Evolutionary conservation across 306 rosid species (phyloP).

Genomic region (Cicer judaicum): DNA sequence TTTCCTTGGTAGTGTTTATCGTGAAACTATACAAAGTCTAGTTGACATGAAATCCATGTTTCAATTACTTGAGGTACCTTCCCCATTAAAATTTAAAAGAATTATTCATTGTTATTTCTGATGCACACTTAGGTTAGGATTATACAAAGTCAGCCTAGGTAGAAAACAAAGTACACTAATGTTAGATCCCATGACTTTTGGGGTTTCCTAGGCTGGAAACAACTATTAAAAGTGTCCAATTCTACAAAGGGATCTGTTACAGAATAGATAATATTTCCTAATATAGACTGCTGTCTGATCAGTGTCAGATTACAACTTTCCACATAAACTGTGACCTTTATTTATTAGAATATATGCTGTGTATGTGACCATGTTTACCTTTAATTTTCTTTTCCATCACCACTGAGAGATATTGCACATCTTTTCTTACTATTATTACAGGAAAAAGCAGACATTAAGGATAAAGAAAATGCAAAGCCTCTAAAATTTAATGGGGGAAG

Average conservation of each 20-base stretch:
- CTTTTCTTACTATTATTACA: constrained; percentile 45
- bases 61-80: constrained; percentile 93
- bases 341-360: constrained; percentile 25
- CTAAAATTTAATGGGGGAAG: constrained; percentile 72
- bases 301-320: neutral
- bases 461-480: constrained; percentile 70
- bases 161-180: constrained; percentile 1
- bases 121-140: constrained; percentile 1
- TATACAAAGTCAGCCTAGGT: neutral
- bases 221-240: neutral
- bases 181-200: constrained; percentile 3
- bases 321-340: constrained; percentile 18
- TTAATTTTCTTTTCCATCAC: constrained; percentile 36
- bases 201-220: constrained; percentile 17
- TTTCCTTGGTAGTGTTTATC: constrained; percentile 97
- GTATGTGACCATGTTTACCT: constrained; percentile 20
- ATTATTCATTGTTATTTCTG: neutral
- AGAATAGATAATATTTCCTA: neutral
- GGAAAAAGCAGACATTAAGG: constrained; percentile 83
- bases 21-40: constrained; percentile 95
- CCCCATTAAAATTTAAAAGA: constrained; percentile 34
- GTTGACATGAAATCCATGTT: constrained; percentile 98
- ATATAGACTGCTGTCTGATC: constrained; percentile 7
- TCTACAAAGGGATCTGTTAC: neutral
- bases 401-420: constrained; percentile 16